phyloP scores from a whole-genome alignment of 495 filamentous ascomycete species.

The Podospora pseudopauciseta region DNA sequence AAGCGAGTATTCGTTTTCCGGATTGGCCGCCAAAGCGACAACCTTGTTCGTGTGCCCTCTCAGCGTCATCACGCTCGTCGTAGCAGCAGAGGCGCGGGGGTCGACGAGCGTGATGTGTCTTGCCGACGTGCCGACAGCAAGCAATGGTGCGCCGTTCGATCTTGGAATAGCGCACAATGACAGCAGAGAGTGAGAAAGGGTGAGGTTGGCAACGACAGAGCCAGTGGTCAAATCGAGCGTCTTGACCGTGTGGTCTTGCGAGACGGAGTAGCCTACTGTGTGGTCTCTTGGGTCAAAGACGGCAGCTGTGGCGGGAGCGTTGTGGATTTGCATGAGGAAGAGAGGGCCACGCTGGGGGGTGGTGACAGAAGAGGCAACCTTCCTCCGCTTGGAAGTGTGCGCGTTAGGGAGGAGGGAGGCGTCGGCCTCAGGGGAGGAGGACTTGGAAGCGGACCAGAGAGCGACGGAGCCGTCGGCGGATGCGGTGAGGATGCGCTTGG shows the following conservation, averaged over 20 bases:
- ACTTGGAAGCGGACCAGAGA: conserved; percentile 77
- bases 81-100: conserved; percentile 68
- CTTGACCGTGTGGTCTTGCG: conserved; percentile 81
- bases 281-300: conserved; percentile 80
- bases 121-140: conserved; percentile 83
- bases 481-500: conserved; percentile 76
- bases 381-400: conserved; percentile 69
- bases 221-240: conserved; percentile 88
- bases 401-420: conserved; percentile 60
- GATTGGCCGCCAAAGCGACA: conserved; percentile 62
- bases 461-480: conserved; percentile 75
- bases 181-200: conserved; percentile 75
- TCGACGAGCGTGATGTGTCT: conserved; percentile 87
- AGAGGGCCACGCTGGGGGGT: conserved; percentile 77
- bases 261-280: conserved; percentile 84
- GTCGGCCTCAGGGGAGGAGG: conserved; percentile 66
- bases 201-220: conserved; percentile 68
- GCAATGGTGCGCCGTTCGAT: conserved; percentile 49
- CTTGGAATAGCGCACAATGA: conserved; percentile 66
- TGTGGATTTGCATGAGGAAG: conserved; percentile 66
- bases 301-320: conserved; percentile 64
- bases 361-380: conserved; percentile 59
- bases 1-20: conserved; percentile 71
- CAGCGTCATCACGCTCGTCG: conserved; percentile 78
- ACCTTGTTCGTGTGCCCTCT: conserved; percentile 87